Conservation (phyloP, 208 protist species). For the Leishmania aethiopica region DNA sequence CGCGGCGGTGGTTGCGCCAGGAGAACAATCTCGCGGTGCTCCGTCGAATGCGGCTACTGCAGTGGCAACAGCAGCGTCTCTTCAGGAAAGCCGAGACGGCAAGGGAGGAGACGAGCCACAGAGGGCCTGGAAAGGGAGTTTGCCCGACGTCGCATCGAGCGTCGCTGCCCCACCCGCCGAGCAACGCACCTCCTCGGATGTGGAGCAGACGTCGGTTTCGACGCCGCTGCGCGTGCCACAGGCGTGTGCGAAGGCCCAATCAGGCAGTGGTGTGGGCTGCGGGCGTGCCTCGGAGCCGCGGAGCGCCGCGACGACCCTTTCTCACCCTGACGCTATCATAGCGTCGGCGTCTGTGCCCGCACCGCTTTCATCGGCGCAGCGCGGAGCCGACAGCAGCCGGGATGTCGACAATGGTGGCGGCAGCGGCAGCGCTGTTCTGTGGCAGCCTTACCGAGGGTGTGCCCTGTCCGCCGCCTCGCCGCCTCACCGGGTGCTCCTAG, state of each 20-base stretch:
- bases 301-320: background rate
- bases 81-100: background rate
- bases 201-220: background rate
- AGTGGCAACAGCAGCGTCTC: background rate
- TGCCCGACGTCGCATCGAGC: background rate
- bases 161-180: background rate
- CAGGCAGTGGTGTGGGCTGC: background rate
- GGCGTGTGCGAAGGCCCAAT: background rate
- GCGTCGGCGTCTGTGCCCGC: background rate
- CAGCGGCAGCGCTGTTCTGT: background rate
- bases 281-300: background rate
- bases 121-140: background rate
- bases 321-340: background rate
- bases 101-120: background rate
- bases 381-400: background rate
- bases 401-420: background rate
- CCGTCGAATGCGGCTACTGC: background rate
- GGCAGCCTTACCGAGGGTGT: background rate
- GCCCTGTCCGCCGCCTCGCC: conserved; percentile 7
- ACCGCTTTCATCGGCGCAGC: background rate
- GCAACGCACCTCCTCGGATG: background rate
- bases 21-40: background rate
- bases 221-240: background rate
- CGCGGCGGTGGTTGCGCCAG: background rate
- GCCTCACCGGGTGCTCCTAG: conserved; percentile 4